phyloP scores from a whole-genome alignment of 768 basidiomycete species.

The Vararia minispora region DNA sequence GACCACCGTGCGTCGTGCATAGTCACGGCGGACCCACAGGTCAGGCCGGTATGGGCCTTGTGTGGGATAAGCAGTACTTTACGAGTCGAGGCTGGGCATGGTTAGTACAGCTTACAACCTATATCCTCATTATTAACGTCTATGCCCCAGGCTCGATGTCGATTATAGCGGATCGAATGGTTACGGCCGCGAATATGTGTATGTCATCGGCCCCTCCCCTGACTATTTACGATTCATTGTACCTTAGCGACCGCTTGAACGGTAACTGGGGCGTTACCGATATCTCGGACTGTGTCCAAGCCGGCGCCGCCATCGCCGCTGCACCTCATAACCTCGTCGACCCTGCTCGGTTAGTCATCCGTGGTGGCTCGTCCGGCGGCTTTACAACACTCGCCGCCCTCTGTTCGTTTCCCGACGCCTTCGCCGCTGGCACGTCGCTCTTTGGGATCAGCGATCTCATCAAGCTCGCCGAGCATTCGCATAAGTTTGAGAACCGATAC shows the following conservation, averaged over 20 bases:
- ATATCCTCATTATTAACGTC: slow-evolving; percentile 9
- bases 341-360: slow-evolving; percentile 48
- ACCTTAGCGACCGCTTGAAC: slow-evolving; percentile 35
- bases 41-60: slow-evolving; percentile 33
- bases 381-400: slow-evolving; percentile 49
- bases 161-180: slow-evolving; percentile 71
- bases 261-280: slow-evolving; percentile 70
- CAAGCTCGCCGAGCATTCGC: slow-evolving; percentile 47
- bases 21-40: slow-evolving; percentile 35
- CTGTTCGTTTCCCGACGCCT: slow-evolving; percentile 31
- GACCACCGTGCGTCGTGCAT: slow-evolving; percentile 8
- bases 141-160: slow-evolving; percentile 47
- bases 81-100: slow-evolving; percentile 68
- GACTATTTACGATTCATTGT: not conserved
- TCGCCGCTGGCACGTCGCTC: slow-evolving; percentile 51
- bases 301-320: slow-evolving; percentile 36
- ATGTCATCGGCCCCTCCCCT: not conserved
- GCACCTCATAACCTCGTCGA: slow-evolving; percentile 47
- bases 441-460: slow-evolving; percentile 62
- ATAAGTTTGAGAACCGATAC: slow-evolving; percentile 61
- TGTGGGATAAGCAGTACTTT: slow-evolving; percentile 49
- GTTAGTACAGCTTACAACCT: slow-evolving; percentile 21
- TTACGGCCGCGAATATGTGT: slow-evolving; percentile 59
- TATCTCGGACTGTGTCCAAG: slow-evolving; percentile 51
- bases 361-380: slow-evolving; percentile 67